Base-by-base conservation (phyloP, 495 filamentous ascomycete species). In the Chlorociboria aeruginascens region DNA sequence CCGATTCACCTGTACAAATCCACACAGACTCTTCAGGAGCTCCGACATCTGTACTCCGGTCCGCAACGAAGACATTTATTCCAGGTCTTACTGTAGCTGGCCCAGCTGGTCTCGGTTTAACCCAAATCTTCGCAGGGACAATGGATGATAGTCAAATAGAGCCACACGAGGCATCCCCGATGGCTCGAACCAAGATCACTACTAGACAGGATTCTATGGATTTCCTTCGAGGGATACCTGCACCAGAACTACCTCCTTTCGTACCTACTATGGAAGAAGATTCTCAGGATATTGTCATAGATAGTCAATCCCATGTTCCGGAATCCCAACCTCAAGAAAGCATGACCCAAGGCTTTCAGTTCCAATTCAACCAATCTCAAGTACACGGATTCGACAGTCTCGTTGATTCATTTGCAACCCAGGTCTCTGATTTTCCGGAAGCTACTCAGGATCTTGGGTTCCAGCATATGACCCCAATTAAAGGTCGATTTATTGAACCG, bases 111-210 rank as follows among this genome's bases (percentile, higher is more conserved):
- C 62, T 94, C 47, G 85, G 88, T 36, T 70, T 95, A 42, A 95
- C 88, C 4, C 89, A 96, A 61, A 86, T 87, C 44, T 96, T 95
- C 61, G 83, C 84, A n/a, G 87, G 85, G 25, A 96, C 89, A 1
- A 82, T 96, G 75, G 85, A 81, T 41, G 77, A 85, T 31, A 60
- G 53, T 46, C 41, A 65, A 58, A 9, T 54, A 56, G 6, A 51
- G 53, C 4, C 28, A 17, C 34, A 31, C 3, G 45, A 50, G 7
- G 30, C 11, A 16, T 33, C 40, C 6, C 31, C 46, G 8, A 43
- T 43, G 3, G 28, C 33, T 12, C 43, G 42, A 20, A 39, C 25
- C 7, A 42, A 50, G 1, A 33, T 29, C 7, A 20, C 32, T 1
- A 38, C 8, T 11, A 9, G 31, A 1, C 40, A 70, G 42, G 72